Evolutionary conservation across 2,329 filamentous ascomycete genomes (phyloP).

Genomic region (Cordyceps cicadae): DNA sequence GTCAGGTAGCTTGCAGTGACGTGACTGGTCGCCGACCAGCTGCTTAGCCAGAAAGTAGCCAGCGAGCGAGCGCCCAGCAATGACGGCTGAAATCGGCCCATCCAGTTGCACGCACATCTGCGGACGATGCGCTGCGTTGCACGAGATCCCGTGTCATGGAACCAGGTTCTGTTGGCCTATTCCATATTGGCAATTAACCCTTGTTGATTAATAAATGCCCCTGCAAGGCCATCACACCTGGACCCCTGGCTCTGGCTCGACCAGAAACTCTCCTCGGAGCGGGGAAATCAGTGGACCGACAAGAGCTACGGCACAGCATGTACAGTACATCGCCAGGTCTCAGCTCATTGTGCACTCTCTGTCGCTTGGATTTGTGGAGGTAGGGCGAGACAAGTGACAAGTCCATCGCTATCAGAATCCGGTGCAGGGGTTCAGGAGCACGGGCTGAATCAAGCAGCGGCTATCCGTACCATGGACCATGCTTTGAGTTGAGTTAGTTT

Average conservation of each 20-base stretch:
- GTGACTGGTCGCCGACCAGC: too few species aligned
- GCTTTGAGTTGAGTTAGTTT: neutral
- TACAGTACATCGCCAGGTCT: neutral
- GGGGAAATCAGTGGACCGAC: slow-evolving; percentile 2
- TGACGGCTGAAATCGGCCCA: too few species aligned
- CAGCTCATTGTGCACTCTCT: neutral
- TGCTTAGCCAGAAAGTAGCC: too few species aligned
- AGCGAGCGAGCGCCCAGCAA: too few species aligned
- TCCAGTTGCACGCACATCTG: too few species aligned
- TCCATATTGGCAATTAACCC: neutral
- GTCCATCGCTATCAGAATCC: neutral
- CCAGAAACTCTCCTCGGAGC: neutral
- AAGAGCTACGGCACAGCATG: too few species aligned
- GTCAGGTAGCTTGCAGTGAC: too few species aligned
- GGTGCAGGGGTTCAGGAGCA: neutral
- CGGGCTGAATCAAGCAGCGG: neutral
- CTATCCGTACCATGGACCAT: neutral
- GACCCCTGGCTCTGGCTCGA: neutral
- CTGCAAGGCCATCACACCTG: slow-evolving; percentile 8
- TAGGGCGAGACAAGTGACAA: neutral
- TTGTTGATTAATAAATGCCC: neutral
- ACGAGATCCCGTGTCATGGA: too few species aligned
- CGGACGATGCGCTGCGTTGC: too few species aligned
- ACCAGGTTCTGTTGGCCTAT: too few species aligned
- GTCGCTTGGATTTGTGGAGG: neutral